These are phyloP conservation scores for Taxawa tesnikishii DNA, from an alignment of 2,329 filamentous ascomycete genomes.

Conservation along the genomic window DNA sequence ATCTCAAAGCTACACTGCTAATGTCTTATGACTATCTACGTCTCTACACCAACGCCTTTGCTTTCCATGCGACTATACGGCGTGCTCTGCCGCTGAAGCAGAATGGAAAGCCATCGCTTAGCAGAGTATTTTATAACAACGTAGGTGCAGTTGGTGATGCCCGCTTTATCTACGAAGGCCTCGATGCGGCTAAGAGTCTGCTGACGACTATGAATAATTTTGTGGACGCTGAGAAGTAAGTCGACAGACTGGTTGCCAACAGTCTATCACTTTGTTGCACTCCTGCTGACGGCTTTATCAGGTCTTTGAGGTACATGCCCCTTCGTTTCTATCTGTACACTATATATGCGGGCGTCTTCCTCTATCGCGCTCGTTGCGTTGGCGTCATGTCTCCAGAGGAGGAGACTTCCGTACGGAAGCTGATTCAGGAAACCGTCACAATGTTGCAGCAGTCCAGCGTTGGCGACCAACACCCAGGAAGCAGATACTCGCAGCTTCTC, in stretches of 20 bases:
- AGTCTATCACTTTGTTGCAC: too few species aligned
- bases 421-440: slow-evolving; percentile 33
- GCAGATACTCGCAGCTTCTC: slow-evolving; percentile 33
- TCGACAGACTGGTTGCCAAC: background rate
- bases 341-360: slow-evolving; percentile 36
- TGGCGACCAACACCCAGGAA: slow-evolving; percentile 33
- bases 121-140: slow-evolving; percentile 36
- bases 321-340: slow-evolving; percentile 36
- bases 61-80: slow-evolving; percentile 56
- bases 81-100: slow-evolving; percentile 25
- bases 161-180: slow-evolving; percentile 37
- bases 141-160: slow-evolving; percentile 36
- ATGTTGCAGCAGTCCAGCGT: slow-evolving; percentile 31
- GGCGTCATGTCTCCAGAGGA: slow-evolving; percentile 35
- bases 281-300: background rate
- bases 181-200: slow-evolving; percentile 36
- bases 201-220: slow-evolving; percentile 39
- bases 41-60: slow-evolving; percentile 64
- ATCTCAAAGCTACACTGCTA: slow-evolving; percentile 54
- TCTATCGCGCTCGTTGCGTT: slow-evolving; percentile 35
- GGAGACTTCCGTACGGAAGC: slow-evolving; percentile 31
- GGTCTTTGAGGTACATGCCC: slow-evolving; percentile 33
- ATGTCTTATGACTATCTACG: slow-evolving; percentile 62
- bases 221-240: slow-evolving; percentile 31
- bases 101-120: slow-evolving; percentile 22